phyloP scores from a whole-genome alignment of 345 rosid genomes.

The Gossypium stocksii region DNA sequence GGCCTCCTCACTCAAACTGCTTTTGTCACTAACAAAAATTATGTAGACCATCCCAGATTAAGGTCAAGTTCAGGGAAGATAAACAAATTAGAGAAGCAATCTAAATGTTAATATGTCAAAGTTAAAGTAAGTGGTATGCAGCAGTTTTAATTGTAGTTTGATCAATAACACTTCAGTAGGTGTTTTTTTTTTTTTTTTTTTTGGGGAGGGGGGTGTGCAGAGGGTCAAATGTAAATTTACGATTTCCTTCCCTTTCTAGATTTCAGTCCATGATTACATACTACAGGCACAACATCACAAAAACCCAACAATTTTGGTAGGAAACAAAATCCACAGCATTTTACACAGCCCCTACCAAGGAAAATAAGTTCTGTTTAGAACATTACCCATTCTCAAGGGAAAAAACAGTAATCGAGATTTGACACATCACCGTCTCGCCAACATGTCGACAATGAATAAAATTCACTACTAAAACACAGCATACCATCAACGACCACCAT shows the following conservation, averaged over 20 bases:
- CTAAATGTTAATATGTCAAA: not conserved
- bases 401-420: constrained; percentile 25
- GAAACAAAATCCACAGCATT: constrained; percentile 6
- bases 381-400: constrained; percentile 14
- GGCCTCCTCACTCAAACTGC: not conserved
- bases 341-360: constrained; percentile 3
- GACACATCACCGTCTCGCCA: constrained; percentile 27
- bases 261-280: constrained; percentile 10
- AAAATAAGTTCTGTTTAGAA: not conserved
- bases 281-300: constrained; percentile 16
- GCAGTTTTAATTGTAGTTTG: not conserved
- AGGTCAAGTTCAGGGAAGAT: not conserved
- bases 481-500: constrained; percentile 17
- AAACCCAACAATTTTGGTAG: constrained; percentile 15
- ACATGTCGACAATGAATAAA: constrained; percentile 21
- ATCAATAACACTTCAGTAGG: not conserved
- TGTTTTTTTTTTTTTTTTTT: not conserved
- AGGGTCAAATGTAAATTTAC: not conserved
- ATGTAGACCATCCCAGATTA: not conserved
- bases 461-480: constrained; percentile 23
- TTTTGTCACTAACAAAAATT: not conserved
- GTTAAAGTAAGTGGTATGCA: not conserved
- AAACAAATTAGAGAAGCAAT: not conserved
- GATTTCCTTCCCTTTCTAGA: not conserved
- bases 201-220: not conserved